Evolutionary conservation across 129 eudicot genomes (phyloP).

Genomic region (Centella asiatica): DNA sequence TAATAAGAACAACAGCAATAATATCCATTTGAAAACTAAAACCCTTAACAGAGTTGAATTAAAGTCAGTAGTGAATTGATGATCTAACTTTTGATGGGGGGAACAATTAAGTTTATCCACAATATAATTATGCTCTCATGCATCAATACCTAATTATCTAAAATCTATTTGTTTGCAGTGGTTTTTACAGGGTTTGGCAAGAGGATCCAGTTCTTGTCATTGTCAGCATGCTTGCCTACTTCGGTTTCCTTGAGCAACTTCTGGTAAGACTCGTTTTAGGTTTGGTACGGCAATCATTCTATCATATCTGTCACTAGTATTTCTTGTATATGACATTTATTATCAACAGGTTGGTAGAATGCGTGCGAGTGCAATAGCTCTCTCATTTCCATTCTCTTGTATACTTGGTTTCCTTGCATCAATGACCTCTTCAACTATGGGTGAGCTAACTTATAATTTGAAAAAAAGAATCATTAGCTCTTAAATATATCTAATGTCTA

Average conservation of each 20-base stretch:
- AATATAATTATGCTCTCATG: not conserved
- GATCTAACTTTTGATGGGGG: not conserved
- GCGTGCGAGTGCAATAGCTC: conserved; percentile 75
- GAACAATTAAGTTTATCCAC: not conserved
- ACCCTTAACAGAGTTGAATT: too few relatives aligned
- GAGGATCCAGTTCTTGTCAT: conserved; percentile 84
- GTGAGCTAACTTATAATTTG: conserved; percentile 26
- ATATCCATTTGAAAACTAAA: too few relatives aligned
- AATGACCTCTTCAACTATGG: conserved; percentile 93
- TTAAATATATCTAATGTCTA: not conserved
- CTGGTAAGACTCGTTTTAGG: conserved; percentile 34
- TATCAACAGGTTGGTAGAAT: conserved; percentile 49
- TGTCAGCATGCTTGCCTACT: conserved; percentile 79
- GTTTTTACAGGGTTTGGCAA: conserved; percentile 75
- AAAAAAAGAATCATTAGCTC: not conserved
- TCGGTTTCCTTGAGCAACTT: conserved; percentile 88
- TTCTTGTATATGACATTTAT: not conserved
- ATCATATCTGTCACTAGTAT: not conserved
- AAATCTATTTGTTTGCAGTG: conserved; percentile 22
- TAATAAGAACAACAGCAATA: too few relatives aligned
- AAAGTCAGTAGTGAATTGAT: not conserved
- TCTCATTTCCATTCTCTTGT: conserved; percentile 91
- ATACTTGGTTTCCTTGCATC: conserved; percentile 79
- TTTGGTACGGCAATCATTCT: not conserved
- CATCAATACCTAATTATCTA: conserved; percentile 22